Percentiles rank a stretch among this genome's conserved stretches.
phyloP scores from a whole-genome alignment of 2,329 filamentous ascomycete genomes.

The Venturia oleaginea region DNA sequence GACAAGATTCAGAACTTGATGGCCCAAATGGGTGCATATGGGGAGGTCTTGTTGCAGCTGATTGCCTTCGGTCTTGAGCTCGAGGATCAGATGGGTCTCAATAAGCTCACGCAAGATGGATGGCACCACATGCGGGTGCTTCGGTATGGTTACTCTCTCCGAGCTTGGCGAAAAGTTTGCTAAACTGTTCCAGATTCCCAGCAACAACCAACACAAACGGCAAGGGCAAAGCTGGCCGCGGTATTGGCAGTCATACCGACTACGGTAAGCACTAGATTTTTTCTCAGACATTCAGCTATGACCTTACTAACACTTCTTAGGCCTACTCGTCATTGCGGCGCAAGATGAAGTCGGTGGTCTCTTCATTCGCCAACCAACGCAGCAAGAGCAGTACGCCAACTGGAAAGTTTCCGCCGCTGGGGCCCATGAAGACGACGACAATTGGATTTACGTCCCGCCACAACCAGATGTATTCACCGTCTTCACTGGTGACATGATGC shows the following conservation, averaged over 20 bases:
- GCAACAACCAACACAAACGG: constrained; percentile 33
- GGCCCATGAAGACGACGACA: constrained; percentile 35
- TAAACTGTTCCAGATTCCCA: constrained; percentile 25
- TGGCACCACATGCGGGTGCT: constrained; percentile 45
- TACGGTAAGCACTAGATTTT: constrained; percentile 16
- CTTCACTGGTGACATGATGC: constrained; percentile 47
- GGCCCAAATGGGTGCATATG: constrained; percentile 32
- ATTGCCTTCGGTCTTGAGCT: constrained; percentile 38
- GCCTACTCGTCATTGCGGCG: constrained; percentile 37
- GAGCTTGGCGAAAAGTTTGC: background rate
- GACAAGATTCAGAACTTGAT: constrained; percentile 34
- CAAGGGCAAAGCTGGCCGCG: constrained; percentile 41
- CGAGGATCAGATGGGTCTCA: constrained; percentile 30
- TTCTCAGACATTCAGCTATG: constrained; percentile 28
- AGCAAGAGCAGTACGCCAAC: constrained; percentile 36
- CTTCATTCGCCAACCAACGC: constrained; percentile 37
- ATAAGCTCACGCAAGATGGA: constrained; percentile 36
- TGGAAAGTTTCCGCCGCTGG: constrained; percentile 39
- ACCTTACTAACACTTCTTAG: constrained; percentile 22
- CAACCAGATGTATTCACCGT: constrained; percentile 38
- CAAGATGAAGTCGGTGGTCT: constrained; percentile 44
- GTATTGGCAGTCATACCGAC: constrained; percentile 42
- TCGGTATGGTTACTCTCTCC: background rate
- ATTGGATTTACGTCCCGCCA: constrained; percentile 42
- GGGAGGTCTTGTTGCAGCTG: constrained; percentile 39